phyloP scores from a whole-genome alignment of 83 land plant genomes.

The Thuja plicata region DNA sequence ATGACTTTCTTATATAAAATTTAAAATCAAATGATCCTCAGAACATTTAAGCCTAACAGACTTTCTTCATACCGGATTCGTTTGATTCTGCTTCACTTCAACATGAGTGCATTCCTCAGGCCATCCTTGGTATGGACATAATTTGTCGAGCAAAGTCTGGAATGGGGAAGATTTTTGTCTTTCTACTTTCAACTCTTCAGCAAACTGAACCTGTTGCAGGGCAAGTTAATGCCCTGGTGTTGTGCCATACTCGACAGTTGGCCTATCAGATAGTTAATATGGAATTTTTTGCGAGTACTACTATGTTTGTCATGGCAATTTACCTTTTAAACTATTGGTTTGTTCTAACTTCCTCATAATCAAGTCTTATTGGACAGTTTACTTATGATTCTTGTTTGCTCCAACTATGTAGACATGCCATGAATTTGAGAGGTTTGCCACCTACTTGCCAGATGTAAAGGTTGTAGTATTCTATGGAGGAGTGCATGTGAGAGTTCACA shows the following conservation, averaged over 20 bases:
- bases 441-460: constrained; percentile 90
- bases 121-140: constrained; percentile 99
- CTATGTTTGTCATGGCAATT: too few relatives aligned
- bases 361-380: too few relatives aligned
- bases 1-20: constrained; percentile 1
- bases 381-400: too few relatives aligned
- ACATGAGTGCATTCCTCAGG: constrained; percentile 99
- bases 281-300: not conserved
- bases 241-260: constrained; percentile 93
- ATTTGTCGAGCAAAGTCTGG: constrained; percentile 99
- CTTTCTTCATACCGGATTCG: constrained; percentile 21
- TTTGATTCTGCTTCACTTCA: constrained; percentile 64
- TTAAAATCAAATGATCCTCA: constrained; percentile 10
- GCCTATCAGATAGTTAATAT: constrained; percentile 79
- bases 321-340: too few relatives aligned
- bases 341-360: too few relatives aligned
- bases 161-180: constrained; percentile 98
- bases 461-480: too few relatives aligned
- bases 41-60: constrained; percentile 14
- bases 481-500: constrained; percentile 83
- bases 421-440: constrained; percentile 98
- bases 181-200: constrained; percentile 93
- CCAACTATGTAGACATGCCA: constrained; percentile 78
- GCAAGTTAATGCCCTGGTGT: constrained; percentile 93
- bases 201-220: constrained; percentile 95